Conservation (phyloP, 2,329 filamentous ascomycete genomes). For the Aspergillus clavatus region DNA sequence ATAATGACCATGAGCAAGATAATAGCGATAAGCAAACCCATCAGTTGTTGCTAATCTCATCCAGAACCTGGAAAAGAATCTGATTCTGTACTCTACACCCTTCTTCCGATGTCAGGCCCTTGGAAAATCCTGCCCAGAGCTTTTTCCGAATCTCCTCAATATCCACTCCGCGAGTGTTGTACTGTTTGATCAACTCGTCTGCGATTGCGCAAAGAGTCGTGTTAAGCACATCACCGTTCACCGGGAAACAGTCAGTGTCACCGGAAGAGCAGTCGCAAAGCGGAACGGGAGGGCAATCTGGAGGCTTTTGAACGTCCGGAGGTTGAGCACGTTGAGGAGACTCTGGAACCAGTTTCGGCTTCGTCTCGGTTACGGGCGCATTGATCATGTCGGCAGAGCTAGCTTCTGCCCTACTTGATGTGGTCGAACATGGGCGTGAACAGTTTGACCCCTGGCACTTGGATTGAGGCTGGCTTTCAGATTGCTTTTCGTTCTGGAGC, state of each 20-base stretch:
- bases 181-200: constrained; percentile 35
- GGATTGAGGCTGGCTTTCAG: neutral
- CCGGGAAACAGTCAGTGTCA: constrained; percentile 13
- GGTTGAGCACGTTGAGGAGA: neutral
- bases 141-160: constrained; percentile 32
- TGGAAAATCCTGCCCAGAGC: constrained; percentile 33
- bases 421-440: neutral
- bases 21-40: constrained; percentile 4
- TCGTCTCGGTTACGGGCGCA: neutral
- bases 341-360: neutral
- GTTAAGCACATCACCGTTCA: constrained; percentile 25
- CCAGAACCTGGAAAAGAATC: constrained; percentile 40
- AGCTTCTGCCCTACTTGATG: neutral
- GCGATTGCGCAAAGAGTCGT: constrained; percentile 38
- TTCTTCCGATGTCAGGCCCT: constrained; percentile 21
- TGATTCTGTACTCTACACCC: constrained; percentile 38
- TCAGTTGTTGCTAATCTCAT: constrained; percentile 34
- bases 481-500: no score
- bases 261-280: constrained; percentile 23
- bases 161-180: constrained; percentile 33
- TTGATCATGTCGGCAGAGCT: neutral
- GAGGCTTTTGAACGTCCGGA: neutral
- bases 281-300: constrained; percentile 5
- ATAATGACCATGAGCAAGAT: neutral
- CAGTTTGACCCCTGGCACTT: neutral